phyloP scores from a whole-genome alignment of 2,329 filamentous ascomycete genomes.

The Pyricularia pennisetigena region DNA sequence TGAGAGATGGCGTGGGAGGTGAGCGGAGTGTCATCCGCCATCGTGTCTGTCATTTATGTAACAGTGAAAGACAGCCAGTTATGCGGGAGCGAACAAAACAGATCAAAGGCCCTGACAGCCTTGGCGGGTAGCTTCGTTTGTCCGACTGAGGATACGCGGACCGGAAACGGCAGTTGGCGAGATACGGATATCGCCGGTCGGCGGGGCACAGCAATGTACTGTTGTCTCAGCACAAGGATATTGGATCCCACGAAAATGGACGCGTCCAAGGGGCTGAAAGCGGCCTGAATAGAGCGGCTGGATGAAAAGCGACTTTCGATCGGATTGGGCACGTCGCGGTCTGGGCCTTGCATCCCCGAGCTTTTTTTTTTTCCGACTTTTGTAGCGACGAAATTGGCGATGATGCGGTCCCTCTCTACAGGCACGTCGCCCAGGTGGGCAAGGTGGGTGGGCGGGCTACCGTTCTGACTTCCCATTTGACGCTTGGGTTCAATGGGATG shows the following conservation, averaged over 20 bases:
- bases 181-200: background rate
- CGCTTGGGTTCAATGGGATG: background rate
- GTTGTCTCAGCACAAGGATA: background rate
- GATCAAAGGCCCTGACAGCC: background rate
- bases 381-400: background rate
- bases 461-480: background rate
- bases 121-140: background rate
- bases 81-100: background rate
- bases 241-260: background rate
- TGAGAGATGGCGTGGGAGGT: constrained; percentile 29
- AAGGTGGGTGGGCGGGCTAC: background rate
- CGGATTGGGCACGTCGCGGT: background rate
- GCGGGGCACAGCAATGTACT: background rate
- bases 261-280: background rate
- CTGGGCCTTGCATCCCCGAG: background rate
- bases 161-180: background rate
- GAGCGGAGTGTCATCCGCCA: constrained; percentile 34
- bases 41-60: constrained; percentile 17
- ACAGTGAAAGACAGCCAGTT: background rate
- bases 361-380: background rate
- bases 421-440: background rate
- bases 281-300: background rate
- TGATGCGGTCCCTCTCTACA: background rate
- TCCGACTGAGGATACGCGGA: background rate
- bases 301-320: background rate